phyloP scores from a whole-genome alignment of 352 stramenopile genomes.

The Plasmopara viticola region DNA sequence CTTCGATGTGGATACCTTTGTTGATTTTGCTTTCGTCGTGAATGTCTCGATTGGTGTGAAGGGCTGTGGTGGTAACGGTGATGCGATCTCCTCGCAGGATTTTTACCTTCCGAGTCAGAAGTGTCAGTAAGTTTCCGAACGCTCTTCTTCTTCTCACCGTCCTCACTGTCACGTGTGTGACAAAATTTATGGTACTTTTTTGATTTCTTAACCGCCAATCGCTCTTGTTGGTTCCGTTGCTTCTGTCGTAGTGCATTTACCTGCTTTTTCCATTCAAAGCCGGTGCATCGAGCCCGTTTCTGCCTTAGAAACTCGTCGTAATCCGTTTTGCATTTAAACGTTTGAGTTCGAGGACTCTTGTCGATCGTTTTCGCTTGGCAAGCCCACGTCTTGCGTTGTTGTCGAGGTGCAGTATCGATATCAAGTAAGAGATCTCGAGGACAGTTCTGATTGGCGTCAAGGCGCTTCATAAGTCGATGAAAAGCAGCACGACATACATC shows the following conservation, averaged over 20 bases:
- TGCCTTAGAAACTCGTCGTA: conserved; percentile 43
- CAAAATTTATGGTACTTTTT: conserved; percentile 5
- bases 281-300: conserved; percentile 9
- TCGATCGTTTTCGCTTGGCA: not conserved
- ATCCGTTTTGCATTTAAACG: conserved; percentile 30
- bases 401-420: conserved; percentile 1
- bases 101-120: conserved; percentile 8
- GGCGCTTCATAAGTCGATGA: conserved; percentile 29
- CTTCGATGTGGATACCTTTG: conserved; percentile 3
- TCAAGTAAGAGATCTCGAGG: conserved; percentile 23
- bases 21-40: not conserved
- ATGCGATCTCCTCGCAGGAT: not conserved
- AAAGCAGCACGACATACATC: conserved; percentile 32
- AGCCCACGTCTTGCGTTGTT: conserved; percentile 1
- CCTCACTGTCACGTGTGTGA: not conserved
- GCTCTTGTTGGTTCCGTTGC: conserved; percentile 11
- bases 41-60: conserved; percentile 6
- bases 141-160: conserved; percentile 8
- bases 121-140: conserved; percentile 13
- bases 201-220: conserved; percentile 1
- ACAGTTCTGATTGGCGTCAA: conserved; percentile 29
- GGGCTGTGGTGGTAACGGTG: not conserved
- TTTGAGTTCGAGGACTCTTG: conserved; percentile 26
- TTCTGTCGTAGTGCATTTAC: conserved; percentile 17
- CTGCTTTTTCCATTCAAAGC: conserved; percentile 20